phyloP scores from a whole-genome alignment of 2,329 filamentous ascomycete species.

The Diaporthe sp. region DNA sequence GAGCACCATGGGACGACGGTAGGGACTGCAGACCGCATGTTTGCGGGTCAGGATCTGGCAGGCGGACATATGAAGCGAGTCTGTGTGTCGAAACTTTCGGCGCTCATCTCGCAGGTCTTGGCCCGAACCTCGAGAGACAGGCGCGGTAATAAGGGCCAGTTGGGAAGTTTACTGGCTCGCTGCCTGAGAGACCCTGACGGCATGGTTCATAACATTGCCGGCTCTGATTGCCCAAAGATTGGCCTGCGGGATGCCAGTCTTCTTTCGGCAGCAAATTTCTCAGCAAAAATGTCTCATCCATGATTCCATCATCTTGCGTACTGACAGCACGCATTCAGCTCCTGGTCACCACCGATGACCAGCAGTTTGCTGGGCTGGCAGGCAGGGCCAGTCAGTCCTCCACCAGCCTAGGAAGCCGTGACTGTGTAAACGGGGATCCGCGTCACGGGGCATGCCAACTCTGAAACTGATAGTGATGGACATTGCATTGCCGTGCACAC shows the following conservation, averaged over 20 bases:
- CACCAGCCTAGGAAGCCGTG: not conserved
- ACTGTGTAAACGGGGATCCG: conserved; percentile 19
- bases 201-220: not conserved
- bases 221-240: not conserved
- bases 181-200: not conserved
- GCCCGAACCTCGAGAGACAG: conserved; percentile 19
- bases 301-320: not conserved
- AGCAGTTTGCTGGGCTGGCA: not conserved
- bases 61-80: conserved; percentile 10
- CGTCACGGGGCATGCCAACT: conserved; percentile 36
- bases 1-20: conserved; percentile 28
- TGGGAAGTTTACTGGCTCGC: not conserved
- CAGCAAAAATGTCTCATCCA: not conserved
- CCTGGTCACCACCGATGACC: not conserved
- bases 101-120: conserved; percentile 15
- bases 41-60: conserved; percentile 25
- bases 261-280: not conserved
- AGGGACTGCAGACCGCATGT: conserved; percentile 31
- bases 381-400: conserved; percentile 16
- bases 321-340: not conserved
- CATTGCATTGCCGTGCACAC: conserved; percentile 39
- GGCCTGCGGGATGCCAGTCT: not conserved
- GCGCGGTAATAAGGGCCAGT: not conserved
- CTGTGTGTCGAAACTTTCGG: conserved; percentile 23
- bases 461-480: conserved; percentile 38